Base-by-base conservation (phyloP, 768 basidiomycete species). In the Boletales sp. region DNA sequence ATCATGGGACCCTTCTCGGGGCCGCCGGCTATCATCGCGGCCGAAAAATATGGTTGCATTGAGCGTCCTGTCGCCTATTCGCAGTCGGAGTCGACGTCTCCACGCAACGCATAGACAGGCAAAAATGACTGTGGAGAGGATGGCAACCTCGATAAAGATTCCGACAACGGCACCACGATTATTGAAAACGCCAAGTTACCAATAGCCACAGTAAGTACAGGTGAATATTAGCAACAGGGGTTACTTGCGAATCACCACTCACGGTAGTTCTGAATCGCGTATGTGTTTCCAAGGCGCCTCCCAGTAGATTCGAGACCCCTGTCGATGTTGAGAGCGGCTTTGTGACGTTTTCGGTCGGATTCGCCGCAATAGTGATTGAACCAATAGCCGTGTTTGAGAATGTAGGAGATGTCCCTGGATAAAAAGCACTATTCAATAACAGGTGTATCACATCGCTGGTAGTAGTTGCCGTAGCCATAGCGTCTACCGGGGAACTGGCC, bases 141-240 rank as follows among this genome's bases (percentile, higher is more conserved):
- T 60, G 8, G 84, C 88, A 38, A 85, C 76, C 11, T 74, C 81
- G 8, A 86, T 74, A 64, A 91, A 90, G n/a, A 83, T 80, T 8
- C 85, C 88, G 2, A 83, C 81, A 4, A 89, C 82, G 10, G 83
- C 83, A 2, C 83, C 81, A 27, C 73, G 81, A 61, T 90, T 83
- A 40, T 72, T 68, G 57, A 89, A 79, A 68, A n/a, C n/a, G n/a
- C n/a, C n/a, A 90, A 84, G 11, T 81, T 83, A 48, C 15, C 7
- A 39, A 36, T 53, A 42, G 30, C n/a, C 6, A 54, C 14, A 18
- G 43, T 50, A n/a, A 60, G 36, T 11, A 40, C 14, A 31, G 8
- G 21, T 39, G 21, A 38, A 6, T 19, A 30, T 29, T 15, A n/a
- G 39, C 6, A 42, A 31, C 8, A 17, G 38, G 10, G n/a, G 52